Conservation (phyloP, 164 flowering plant species). For the Nymphaea thermarum region DNA sequence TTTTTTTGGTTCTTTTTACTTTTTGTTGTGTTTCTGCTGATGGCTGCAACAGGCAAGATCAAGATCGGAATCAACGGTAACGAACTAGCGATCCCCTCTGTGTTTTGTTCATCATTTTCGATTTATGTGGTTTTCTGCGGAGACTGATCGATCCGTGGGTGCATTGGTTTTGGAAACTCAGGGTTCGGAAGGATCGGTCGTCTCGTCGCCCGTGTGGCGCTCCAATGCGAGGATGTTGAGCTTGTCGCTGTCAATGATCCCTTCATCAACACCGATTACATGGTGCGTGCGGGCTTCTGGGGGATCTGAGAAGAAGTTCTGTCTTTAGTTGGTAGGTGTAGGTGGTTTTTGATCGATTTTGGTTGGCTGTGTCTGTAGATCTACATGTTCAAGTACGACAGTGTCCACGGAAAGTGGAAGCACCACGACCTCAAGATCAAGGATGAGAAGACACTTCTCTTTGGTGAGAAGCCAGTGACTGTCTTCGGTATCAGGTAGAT, state of each 20-base stretch:
- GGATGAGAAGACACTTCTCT: constrained; percentile 77
- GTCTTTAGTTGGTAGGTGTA: neutral
- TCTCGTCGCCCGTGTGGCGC: constrained; percentile 80
- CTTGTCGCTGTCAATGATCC: constrained; percentile 92
- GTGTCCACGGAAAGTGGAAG: constrained; percentile 82
- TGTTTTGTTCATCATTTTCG: neutral
- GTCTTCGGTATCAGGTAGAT: constrained; percentile 62
- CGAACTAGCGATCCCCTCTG: neutral
- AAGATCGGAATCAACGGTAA: constrained; percentile 81
- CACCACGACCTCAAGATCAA: constrained; percentile 51
- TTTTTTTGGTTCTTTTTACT: neutral
- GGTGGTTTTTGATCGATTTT: neutral
- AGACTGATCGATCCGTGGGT: neutral
- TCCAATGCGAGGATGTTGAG: constrained; percentile 73
- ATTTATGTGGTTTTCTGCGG: neutral
- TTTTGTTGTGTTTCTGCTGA: neutral
- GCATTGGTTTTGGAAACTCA: constrained; percentile 5
- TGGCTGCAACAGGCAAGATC: constrained; percentile 14
- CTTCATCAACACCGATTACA: constrained; percentile 71
- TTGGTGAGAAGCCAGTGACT: constrained; percentile 62
- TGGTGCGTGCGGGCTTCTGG: constrained; percentile 28
- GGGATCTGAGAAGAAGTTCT: neutral
- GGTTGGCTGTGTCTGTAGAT: constrained; percentile 27
- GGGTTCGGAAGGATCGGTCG: constrained; percentile 93
- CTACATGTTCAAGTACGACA: constrained; percentile 90